Evolutionary conservation across 257 asterid species (phyloP).

Genomic region (Solanum pimpinellifolium): DNA sequence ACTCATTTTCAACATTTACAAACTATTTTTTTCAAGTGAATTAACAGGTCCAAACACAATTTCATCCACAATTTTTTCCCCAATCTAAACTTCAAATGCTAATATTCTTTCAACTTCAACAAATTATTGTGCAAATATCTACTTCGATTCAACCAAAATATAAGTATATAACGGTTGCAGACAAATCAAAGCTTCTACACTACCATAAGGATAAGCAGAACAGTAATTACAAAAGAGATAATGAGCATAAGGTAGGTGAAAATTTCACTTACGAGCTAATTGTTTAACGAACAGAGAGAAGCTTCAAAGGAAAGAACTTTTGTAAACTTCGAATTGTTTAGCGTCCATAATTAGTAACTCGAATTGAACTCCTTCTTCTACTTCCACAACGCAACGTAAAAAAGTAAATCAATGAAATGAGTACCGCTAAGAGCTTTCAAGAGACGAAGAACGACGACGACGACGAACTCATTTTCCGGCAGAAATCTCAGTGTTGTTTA

Average conservation of each 20-base stretch:
- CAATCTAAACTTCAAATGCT: neutral
- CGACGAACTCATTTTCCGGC: neutral
- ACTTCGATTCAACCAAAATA: neutral
- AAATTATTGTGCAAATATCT: neutral
- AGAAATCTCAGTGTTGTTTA: neutral
- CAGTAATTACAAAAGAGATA: neutral
- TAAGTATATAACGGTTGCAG: neutral
- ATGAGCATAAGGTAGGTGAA: neutral
- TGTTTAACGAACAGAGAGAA: neutral
- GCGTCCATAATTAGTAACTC: constrained; percentile 39
- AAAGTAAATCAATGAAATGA: neutral
- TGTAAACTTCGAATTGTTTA: constrained; percentile 41
- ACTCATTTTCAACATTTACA: neutral
- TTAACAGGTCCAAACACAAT: neutral
- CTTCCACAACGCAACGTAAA: neutral
- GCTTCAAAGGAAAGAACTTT: constrained; percentile 29
- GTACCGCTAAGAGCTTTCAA: neutral
- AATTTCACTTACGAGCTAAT: neutral
- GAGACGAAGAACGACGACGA: neutral
- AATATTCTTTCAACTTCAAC: neutral
- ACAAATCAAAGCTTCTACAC: neutral
- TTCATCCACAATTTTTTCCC: neutral
- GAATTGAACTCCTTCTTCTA: neutral
- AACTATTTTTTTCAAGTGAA: neutral
- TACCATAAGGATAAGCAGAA: neutral